Percentiles rank a stretch among this genome's conserved stretches.
phyloP scores from a whole-genome alignment of 768 basidiomycete species.

The Crassisporium funariophilum region DNA sequence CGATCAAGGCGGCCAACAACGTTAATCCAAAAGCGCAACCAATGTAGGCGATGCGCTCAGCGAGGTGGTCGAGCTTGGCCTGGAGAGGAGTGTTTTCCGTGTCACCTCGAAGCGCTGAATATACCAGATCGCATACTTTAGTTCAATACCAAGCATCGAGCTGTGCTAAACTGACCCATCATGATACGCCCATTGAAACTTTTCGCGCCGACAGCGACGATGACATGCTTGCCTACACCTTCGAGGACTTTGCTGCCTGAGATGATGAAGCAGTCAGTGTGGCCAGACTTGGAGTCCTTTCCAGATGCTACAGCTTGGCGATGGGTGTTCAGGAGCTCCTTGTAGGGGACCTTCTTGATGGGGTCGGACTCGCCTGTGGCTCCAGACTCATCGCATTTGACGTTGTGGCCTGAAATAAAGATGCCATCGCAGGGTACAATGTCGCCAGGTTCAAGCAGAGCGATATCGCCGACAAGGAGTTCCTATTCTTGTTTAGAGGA shows the following conservation, averaged over 20 bases:
- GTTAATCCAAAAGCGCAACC: conserved; percentile 81
- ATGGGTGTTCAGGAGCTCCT: no score
- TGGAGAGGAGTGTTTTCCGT: conserved; percentile 92
- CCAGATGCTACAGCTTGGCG: conserved; percentile 49
- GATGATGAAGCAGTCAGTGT: conserved; percentile 90
- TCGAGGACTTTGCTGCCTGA: conserved; percentile 93
- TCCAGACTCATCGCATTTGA: conserved; percentile 94
- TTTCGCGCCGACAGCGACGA: conserved; percentile 89
- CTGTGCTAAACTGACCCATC: conserved; percentile 70
- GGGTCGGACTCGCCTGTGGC: conserved; percentile 97
- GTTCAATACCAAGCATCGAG: conserved; percentile 5
- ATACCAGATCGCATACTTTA: no score
- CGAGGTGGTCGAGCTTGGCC: conserved; percentile 89
- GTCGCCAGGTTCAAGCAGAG: conserved; percentile 92
- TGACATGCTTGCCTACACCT: conserved; percentile 90
- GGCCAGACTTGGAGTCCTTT: conserved; percentile 38
- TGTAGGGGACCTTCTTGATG: conserved; percentile 84
- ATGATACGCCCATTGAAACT: conserved; percentile 97
- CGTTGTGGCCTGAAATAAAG: conserved; percentile 89
- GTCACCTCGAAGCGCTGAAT: conserved; percentile 86
- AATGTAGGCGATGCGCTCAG: conserved; percentile 92
- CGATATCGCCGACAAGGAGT: conserved; percentile 92
- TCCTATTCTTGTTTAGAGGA: conserved; percentile 60
- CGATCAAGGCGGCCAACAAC: conserved; percentile 85
- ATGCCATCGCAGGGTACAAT: conserved; percentile 96